Percentiles rank a stretch among this genome's conserved stretches.
phyloP scores from a whole-genome alignment of 371 early-diverging fungal species.

The Coemansia sp. region DNA sequence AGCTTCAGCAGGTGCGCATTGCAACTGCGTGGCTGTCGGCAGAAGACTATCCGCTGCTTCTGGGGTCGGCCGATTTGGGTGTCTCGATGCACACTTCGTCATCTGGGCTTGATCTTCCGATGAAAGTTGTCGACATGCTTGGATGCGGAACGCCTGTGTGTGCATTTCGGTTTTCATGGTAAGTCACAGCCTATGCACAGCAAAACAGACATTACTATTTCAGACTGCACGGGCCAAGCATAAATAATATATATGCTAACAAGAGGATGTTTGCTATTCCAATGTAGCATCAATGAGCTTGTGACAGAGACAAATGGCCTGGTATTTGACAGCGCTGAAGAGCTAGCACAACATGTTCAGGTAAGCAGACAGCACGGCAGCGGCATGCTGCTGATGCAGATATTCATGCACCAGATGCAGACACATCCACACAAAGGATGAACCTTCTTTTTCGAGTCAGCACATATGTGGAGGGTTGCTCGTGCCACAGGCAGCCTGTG shows the following conservation, averaged over 20 bases:
- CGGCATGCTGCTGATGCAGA: slow-evolving; percentile 8
- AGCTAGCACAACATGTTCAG: slow-evolving; percentile 58
- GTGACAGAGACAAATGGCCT: slow-evolving; percentile 80
- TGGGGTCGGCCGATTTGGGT: slow-evolving; percentile 89
- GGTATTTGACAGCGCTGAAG: slow-evolving; percentile 65
- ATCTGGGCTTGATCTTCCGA: slow-evolving; percentile 93
- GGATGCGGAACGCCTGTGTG: slow-evolving; percentile 91
- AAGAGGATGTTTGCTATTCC: too few species aligned
- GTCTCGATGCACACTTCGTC: slow-evolving; percentile 88
- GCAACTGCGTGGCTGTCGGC: slow-evolving; percentile 79
- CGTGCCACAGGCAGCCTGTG: background rate
- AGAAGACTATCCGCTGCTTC: slow-evolving; percentile 79
- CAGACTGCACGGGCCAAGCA: too few species aligned
- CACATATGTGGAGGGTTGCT: background rate
- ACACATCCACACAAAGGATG: background rate
- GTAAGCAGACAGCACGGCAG: slow-evolving; percentile 8
- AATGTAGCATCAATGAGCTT: slow-evolving; percentile 72
- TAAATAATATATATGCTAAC: too few species aligned
- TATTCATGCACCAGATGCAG: slow-evolving; percentile 14
- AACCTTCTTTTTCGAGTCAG: slow-evolving; percentile 4
- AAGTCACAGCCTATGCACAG: slow-evolving; percentile 4
- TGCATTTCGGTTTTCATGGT: slow-evolving; percentile 68
- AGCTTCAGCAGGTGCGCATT: slow-evolving; percentile 61
- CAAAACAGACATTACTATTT: too few species aligned
- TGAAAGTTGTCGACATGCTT: slow-evolving; percentile 98